Base-by-base conservation (phyloP, 495 filamentous ascomycete genomes). In the Penicillium simplicissimum region DNA sequence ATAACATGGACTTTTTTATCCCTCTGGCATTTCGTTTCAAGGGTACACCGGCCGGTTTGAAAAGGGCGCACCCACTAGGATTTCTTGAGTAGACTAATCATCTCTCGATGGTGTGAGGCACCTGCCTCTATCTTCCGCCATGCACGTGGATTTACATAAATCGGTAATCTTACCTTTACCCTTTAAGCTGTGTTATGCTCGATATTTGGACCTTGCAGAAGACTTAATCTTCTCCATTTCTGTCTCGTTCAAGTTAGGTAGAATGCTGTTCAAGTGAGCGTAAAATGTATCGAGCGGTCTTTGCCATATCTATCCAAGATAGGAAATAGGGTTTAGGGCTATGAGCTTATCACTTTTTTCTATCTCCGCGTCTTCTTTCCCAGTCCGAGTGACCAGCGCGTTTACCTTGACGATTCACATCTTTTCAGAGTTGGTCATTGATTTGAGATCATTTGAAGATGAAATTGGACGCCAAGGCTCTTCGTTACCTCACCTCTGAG, bases 381-480 rank as follows among this genome's bases (percentile, higher is more conserved):
- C 65, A 51, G 36, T 33, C 19, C 57, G 38, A 52, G n/a, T n/a
- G 48, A 34, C 45, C 55, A 49, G 11, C 61, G 33, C 51, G 43
- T 64, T 49, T 60, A 48, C 34, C 47, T 43, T 28, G 45, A 31
- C 23, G 23, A 9, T 49, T 31, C 23, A 8, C 31, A 31, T 31
- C 2, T 23, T 23, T 45, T 17, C 48, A 8, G 25, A 52, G 8
- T 14, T 36, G 13, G 4, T 21, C 8, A n/a, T 13, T 37, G 15
- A 35, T 53, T 37, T 53, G 33, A 28, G 19, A 3, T 4, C 7
- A 19, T 53, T 31, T 34, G 37, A 53, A 31, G 60, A 98, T 98
- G 95, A 96, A 93, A 78, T 87, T 99, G 72, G 90, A 99, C 74
- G 90, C 92, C 8, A 90, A 90, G 71, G 85, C 88, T 47, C 88